Evolutionary conservation across 768 basidiomycete genomes (phyloP).

Genomic region (Xerocomellus amylosporus): DNA sequence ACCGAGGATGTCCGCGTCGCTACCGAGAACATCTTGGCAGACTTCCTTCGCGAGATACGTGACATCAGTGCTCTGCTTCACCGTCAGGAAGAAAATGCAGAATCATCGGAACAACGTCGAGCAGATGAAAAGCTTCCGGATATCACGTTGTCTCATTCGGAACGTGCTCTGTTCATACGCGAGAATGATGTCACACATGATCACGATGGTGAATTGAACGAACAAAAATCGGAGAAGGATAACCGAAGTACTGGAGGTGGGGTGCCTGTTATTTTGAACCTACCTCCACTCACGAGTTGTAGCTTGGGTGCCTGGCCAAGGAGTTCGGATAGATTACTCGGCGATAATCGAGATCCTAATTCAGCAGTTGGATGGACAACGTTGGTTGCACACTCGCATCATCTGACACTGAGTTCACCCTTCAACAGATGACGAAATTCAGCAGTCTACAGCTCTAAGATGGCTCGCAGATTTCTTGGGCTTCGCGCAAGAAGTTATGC

Average conservation of each 20-base stretch:
- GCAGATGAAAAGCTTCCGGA: constrained; percentile 56
- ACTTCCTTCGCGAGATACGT: constrained; percentile 87
- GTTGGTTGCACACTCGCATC: constrained; percentile 44
- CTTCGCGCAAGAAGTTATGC: constrained; percentile 88
- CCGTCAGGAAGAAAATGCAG: constrained; percentile 55
- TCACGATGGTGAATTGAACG: constrained; percentile 43
- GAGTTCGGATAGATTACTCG: constrained; percentile 85
- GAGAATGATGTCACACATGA: constrained; percentile 41
- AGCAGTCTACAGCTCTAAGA: constrained; percentile 88
- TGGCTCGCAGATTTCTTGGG: constrained; percentile 91
- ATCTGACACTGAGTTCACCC: not conserved
- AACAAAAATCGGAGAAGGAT: constrained; percentile 44
- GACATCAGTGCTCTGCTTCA: constrained; percentile 77
- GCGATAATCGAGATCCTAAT: constrained; percentile 93
- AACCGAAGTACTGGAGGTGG: constrained; percentile 65
- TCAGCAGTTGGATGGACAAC: constrained; percentile 78
- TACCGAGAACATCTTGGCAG: constrained; percentile 84
- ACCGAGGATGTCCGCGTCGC: constrained; percentile 90
- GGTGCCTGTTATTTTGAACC: constrained; percentile 9
- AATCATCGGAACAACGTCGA: constrained; percentile 39
- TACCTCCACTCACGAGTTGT: constrained; percentile 5
- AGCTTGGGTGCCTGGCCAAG: constrained; percentile 94
- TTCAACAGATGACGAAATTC: constrained; percentile 77
- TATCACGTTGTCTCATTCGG: constrained; percentile 53
- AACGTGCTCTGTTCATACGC: constrained; percentile 55